Evolutionary conservation across 495 filamentous ascomycete genomes (phyloP).

Genomic region (Endocarpon pusillum): DNA sequence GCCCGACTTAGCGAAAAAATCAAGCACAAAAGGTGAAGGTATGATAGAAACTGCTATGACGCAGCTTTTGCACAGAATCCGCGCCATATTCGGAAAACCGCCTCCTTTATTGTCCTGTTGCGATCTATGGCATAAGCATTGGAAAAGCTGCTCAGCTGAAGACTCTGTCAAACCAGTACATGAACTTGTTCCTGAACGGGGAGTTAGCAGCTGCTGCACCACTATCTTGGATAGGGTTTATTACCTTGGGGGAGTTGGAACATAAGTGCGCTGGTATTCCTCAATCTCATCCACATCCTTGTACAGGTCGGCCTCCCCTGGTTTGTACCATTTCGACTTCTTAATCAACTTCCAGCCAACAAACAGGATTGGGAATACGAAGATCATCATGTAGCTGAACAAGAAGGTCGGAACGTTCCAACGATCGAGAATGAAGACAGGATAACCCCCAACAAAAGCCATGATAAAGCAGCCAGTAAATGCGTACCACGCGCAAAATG

Average conservation of each 20-base stretch:
- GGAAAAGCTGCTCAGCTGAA: too few relatives aligned
- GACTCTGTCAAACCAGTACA: not conserved
- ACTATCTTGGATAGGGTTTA: not conserved
- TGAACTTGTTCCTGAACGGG: constrained; percentile 1
- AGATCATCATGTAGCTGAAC: constrained; percentile 62
- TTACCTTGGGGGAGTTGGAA: constrained; percentile 40
- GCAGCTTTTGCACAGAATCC: too few relatives aligned
- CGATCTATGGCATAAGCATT: too few relatives aligned
- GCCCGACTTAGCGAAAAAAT: too few relatives aligned
- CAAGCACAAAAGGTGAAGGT: too few relatives aligned
- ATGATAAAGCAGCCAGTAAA: constrained; percentile 44
- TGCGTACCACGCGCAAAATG: constrained; percentile 53
- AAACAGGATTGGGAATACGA: constrained; percentile 46
- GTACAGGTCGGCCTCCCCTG: constrained; percentile 45
- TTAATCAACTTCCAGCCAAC: constrained; percentile 55
- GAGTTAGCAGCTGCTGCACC: not conserved
- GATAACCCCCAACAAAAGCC: constrained; percentile 60
- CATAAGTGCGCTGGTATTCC: constrained; percentile 49
- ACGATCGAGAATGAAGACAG: constrained; percentile 52
- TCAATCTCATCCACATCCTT: constrained; percentile 56
- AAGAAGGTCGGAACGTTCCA: constrained; percentile 62
- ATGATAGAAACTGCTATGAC: too few relatives aligned
- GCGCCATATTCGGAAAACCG: too few relatives aligned
- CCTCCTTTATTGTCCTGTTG: too few relatives aligned
- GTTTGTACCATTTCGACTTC: constrained; percentile 36